Percentiles rank a stretch among this genome's conserved stretches.
Conservation (phyloP, 441 rosid genomes). For the Raphanus hybrid region DNA sequence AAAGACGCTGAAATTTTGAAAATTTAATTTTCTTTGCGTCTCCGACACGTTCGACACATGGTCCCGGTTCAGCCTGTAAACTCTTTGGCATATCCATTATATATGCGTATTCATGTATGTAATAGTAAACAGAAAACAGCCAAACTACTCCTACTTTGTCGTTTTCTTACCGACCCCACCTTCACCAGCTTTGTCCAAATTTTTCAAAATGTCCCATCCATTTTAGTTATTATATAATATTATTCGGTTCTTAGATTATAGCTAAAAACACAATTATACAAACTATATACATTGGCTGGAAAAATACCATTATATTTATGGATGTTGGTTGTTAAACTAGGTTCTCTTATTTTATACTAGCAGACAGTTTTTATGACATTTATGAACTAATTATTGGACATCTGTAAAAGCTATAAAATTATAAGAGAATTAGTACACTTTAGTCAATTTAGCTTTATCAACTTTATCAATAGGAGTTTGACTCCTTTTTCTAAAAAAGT, state of each 20-base stretch:
- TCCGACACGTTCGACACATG: constrained; percentile 6
- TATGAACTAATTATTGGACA: background rate
- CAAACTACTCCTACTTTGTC: constrained; percentile 12
- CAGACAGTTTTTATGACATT: background rate
- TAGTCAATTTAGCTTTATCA: constrained; percentile 5
- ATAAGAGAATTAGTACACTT: background rate
- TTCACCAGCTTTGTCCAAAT: constrained; percentile 2
- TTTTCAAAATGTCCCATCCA: constrained; percentile 9
- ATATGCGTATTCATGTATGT: constrained; percentile 6
- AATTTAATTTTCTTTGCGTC: background rate
- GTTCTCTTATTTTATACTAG: constrained; percentile 2
- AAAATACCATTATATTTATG: background rate
- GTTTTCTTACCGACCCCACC: constrained; percentile 9
- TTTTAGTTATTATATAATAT: background rate
- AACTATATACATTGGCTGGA: background rate
- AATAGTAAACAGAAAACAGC: constrained; percentile 5
- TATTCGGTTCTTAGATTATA: background rate
- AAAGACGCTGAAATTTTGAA: constrained; percentile 8
- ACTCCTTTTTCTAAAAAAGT: background rate
- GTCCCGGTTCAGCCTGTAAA: constrained; percentile 7
- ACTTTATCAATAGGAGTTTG: background rate
- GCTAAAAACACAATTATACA: background rate
- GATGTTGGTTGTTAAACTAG: constrained; percentile 6
- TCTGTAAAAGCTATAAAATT: background rate
- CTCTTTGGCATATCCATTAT: constrained; percentile 4